These are phyloP conservation scores for Azolla pinnata DNA, from an alignment of 75 land plant genomes.

Conservation along the genomic window DNA sequence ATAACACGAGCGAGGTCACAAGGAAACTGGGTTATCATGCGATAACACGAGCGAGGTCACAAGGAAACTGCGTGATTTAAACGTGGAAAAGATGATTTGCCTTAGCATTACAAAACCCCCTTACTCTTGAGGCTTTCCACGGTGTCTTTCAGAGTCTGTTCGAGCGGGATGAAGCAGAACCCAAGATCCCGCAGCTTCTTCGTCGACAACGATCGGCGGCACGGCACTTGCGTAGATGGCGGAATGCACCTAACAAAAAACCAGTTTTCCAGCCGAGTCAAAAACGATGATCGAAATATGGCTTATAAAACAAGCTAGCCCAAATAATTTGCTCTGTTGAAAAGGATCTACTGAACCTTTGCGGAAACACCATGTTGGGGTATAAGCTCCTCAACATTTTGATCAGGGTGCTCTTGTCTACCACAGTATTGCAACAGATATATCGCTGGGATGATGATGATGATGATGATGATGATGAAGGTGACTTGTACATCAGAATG, in stretches of 20 bases:
- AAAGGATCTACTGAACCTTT: constrained; percentile 19
- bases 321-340: too few species aligned
- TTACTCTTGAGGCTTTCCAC: constrained; percentile 28
- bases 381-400: constrained; percentile 30
- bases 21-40: too few species aligned
- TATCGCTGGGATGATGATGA: constrained; percentile 49
- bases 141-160: constrained; percentile 40
- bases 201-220: constrained; percentile 11
- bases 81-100: too few species aligned
- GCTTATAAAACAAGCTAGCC: not conserved
- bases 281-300: not conserved
- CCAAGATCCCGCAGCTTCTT: constrained; percentile 43
- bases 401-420: constrained; percentile 26
- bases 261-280: not conserved
- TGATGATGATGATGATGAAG: constrained; percentile 25
- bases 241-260: not conserved
- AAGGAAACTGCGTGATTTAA: too few species aligned
- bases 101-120: constrained; percentile 29
- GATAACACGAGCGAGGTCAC: too few species aligned
- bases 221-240: not conserved
- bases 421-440: constrained; percentile 28
- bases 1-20: too few species aligned
- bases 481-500: constrained; percentile 37
- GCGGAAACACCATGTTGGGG: constrained; percentile 51
- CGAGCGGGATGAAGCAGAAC: constrained; percentile 33